Conservation (phyloP, 2,329 filamentous ascomycete species). For the Cercospora zeina region DNA sequence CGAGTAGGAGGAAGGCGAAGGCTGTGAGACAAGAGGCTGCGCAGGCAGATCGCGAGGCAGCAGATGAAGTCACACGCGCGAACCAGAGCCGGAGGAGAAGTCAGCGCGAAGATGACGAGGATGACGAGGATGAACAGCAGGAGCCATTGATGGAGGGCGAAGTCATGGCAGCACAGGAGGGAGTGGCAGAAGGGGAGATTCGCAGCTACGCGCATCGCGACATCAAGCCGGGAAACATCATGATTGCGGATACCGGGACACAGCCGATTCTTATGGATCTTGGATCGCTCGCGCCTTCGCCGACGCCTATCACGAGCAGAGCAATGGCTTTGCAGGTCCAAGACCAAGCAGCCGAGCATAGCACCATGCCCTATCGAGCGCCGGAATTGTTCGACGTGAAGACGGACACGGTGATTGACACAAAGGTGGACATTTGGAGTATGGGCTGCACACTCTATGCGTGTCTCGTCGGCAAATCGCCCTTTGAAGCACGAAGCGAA, state of each 20-base stretch:
- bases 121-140: conserved; percentile 66
- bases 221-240: conserved; percentile 98
- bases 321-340: conserved; percentile 89
- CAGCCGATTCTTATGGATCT: conserved; percentile 96
- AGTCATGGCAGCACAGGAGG: conserved; percentile 65
- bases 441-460: conserved; percentile 97
- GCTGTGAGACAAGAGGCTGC: conserved; percentile 58
- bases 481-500: conserved; percentile 92
- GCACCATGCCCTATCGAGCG: conserved; percentile 96
- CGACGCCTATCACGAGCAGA: conserved; percentile 83
- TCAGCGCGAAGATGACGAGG: conserved; percentile 48
- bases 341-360: conserved; percentile 92
- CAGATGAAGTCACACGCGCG: conserved; percentile 50
- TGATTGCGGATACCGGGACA: conserved; percentile 90
- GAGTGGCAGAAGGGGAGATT: conserved; percentile 66
- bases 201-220: conserved; percentile 91
- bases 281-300: conserved; percentile 83
- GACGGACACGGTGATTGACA: conserved; percentile 86
- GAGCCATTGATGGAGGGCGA: conserved; percentile 77
- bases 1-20: conserved; percentile 56
- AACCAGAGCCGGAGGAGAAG: conserved; percentile 47
- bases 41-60: conserved; percentile 52
- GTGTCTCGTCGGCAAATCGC: conserved; percentile 92
- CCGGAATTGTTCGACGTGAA: conserved; percentile 98
- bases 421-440: conserved; percentile 97